Evolutionary conservation across 75 land plant species (phyloP).

Genomic region (Cryptomeria japonica): DNA sequence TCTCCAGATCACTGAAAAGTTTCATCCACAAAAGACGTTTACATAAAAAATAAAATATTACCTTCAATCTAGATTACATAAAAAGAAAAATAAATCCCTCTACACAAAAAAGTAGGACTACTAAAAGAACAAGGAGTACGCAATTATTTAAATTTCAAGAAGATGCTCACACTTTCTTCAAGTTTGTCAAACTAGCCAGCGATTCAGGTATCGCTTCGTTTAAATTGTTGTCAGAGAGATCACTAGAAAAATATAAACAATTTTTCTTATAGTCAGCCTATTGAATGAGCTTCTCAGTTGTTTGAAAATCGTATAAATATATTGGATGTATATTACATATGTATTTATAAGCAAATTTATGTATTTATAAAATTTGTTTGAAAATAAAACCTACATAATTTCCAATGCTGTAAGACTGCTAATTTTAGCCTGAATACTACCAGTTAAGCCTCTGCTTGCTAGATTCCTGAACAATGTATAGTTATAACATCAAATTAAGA

Average conservation of each 20-base stretch:
- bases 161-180: slow-evolving; percentile 12
- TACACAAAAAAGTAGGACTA: neutral
- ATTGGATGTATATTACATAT: too few relatives aligned
- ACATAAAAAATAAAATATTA: too few relatives aligned
- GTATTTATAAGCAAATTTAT: too few relatives aligned
- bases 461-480: neutral
- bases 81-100: too few relatives aligned
- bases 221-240: slow-evolving; percentile 31
- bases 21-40: too few relatives aligned
- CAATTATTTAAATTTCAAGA: too few relatives aligned
- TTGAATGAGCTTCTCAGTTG: too few relatives aligned
- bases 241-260: slow-evolving; percentile 12
- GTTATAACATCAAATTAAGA: neutral
- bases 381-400: neutral
- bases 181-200: slow-evolving; percentile 5
- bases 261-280: too few relatives aligned
- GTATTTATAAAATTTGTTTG: neutral
- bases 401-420: neutral
- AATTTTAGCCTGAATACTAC: neutral
- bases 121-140: neutral
- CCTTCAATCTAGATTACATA: too few relatives aligned
- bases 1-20: slow-evolving; percentile 11
- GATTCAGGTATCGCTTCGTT: slow-evolving; percentile 27
- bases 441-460: neutral
- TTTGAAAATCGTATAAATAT: too few relatives aligned